Conservation (phyloP, 495 filamentous ascomycete species). For the Hypoxylon trugodes region DNA sequence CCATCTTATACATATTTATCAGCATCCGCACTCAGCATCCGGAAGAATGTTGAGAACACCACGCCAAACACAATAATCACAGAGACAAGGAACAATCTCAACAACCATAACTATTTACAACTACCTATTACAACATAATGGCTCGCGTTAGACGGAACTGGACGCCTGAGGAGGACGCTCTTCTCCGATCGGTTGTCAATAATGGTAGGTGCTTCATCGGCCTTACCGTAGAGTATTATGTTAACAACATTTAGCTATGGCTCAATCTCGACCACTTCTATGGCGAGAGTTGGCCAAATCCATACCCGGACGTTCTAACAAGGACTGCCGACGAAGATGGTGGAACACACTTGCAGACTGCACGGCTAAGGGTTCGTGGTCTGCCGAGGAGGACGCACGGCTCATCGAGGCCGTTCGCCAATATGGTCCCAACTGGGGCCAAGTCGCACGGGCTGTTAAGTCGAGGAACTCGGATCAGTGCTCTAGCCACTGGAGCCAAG, state of each 20-base stretch:
- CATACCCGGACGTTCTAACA: slow-evolving; percentile 37
- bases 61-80: no score
- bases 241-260: background rate
- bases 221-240: background rate
- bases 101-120: no score
- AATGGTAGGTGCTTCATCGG: background rate
- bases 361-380: slow-evolving; percentile 54
- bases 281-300: slow-evolving; percentile 9
- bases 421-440: slow-evolving; percentile 35
- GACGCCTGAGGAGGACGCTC: slow-evolving; percentile 1
- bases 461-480: slow-evolving; percentile 6
- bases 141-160: slow-evolving; percentile 2
- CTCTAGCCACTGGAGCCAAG: slow-evolving; percentile 4
- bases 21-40: no score
- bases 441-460: background rate
- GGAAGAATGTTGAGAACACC: no score
- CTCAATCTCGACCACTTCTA: background rate
- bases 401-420: slow-evolving; percentile 46
- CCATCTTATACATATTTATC: no score
- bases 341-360: slow-evolving; percentile 51
- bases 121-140: background rate
- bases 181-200: background rate
- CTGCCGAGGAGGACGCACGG: slow-evolving; percentile 48
- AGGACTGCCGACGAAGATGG: slow-evolving; percentile 56
- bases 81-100: no score